Evolutionary conservation across 2,329 filamentous ascomycete genomes (phyloP).

Genomic region (Penicillium hesseltinei): DNA sequence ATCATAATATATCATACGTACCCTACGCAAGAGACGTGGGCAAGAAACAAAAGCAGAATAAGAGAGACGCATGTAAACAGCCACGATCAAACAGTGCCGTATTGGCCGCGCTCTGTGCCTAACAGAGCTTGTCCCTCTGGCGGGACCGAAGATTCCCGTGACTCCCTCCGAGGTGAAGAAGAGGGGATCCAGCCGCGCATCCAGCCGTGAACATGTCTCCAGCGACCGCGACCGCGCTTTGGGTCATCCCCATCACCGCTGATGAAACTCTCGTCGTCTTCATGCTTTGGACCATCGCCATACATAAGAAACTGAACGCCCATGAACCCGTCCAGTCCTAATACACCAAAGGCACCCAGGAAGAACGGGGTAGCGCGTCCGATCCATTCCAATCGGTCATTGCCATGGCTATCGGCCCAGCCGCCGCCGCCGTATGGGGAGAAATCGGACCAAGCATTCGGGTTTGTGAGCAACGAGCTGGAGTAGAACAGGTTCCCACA

Average conservation of each 20-base stretch:
- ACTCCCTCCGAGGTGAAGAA: constrained; percentile 38
- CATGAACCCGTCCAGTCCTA: constrained; percentile 61
- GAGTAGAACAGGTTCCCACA: constrained; percentile 68
- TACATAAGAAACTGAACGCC: constrained; percentile 63
- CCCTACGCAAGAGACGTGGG: not conserved
- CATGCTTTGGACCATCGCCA: constrained; percentile 43
- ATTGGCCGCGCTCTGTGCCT: constrained; percentile 27
- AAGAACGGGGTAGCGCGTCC: constrained; percentile 61
- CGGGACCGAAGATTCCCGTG: constrained; percentile 1
- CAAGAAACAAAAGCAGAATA: not conserved
- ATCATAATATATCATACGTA: constrained; percentile 7
- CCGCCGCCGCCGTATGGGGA: constrained; percentile 57
- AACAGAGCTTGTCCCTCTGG: constrained; percentile 35
- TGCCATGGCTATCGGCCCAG: constrained; percentile 59
- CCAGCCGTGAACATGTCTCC: constrained; percentile 61
- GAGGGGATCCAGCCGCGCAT: constrained; percentile 65
- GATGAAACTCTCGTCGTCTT: constrained; percentile 14
- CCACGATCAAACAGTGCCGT: constrained; percentile 34
- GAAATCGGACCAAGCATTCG: constrained; percentile 60
- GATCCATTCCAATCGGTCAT: constrained; percentile 56
- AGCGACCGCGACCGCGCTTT: constrained; percentile 45
- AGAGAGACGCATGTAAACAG: not conserved
- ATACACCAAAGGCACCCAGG: constrained; percentile 63
- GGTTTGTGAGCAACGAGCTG: constrained; percentile 60
- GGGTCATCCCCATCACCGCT: constrained; percentile 41